phyloP scores from a whole-genome alignment of 768 basidiomycete species.

The Psilocybe cyanescens region DNA sequence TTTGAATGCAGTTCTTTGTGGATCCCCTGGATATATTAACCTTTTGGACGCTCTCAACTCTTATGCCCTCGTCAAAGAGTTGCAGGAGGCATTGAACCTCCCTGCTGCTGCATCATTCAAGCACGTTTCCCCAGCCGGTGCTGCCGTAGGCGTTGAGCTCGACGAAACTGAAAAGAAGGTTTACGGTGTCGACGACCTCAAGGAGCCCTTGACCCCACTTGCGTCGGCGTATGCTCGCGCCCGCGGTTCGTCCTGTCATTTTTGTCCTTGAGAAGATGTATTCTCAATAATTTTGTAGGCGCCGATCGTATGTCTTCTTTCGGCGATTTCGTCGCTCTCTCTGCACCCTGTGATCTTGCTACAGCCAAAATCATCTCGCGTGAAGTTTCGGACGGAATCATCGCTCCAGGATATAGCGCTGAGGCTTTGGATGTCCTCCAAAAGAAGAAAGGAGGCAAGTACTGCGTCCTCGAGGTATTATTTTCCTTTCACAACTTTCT shows the following conservation, averaged over 20 bases:
- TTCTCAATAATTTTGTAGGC: conserved; percentile 45
- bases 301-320: conserved; percentile 99
- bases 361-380: conserved; percentile 98
- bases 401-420: conserved; percentile 89
- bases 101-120: conserved; percentile 99
- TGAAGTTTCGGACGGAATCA: conserved; percentile 98
- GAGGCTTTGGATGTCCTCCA: conserved; percentile 89
- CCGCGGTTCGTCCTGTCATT: conserved; percentile 57
- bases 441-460: conserved; percentile 99
- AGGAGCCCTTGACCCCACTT: conserved; percentile 85
- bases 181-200: conserved; percentile 95
- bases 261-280: background rate
- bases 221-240: conserved; percentile 96
- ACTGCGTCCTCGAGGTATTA: conserved; percentile 91
- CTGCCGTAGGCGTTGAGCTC: conserved; percentile 87
- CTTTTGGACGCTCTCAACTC: conserved; percentile 97
- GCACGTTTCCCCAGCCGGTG: conserved; percentile 98
- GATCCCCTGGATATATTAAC: conserved; percentile 98
- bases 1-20: conserved; percentile 70
- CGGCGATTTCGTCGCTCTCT: conserved; percentile 97
- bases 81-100: conserved; percentile 82
- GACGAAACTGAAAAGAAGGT: conserved; percentile 88
- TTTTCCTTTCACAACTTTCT: background rate
- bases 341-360: conserved; percentile 88
- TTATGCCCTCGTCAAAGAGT: conserved; percentile 93